Evolutionary conservation across 2,329 filamentous ascomycete genomes (phyloP).

Genomic region (Plectosphaerella cucumerina): DNA sequence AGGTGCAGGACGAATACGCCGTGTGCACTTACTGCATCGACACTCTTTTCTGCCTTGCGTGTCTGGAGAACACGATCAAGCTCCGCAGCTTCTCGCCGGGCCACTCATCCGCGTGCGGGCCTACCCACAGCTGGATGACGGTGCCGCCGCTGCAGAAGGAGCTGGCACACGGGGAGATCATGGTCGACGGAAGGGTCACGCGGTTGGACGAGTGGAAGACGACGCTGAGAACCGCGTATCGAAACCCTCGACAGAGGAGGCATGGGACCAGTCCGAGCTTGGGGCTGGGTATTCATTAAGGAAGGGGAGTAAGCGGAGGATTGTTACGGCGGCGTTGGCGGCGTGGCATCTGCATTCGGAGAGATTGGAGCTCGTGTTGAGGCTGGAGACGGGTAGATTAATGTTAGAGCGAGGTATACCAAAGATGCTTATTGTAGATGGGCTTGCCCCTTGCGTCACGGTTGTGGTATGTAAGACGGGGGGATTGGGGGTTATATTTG

Average conservation of each 20-base stretch:
- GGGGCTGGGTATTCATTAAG: conserved; percentile 2
- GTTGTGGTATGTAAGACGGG: too few species aligned
- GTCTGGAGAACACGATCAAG: conserved; percentile 24
- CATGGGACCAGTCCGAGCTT: neutral
- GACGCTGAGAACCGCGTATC: conserved; percentile 21
- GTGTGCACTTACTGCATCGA: conserved; percentile 35
- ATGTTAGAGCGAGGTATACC: too few species aligned
- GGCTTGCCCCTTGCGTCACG: too few species aligned
- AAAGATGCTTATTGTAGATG: neutral
- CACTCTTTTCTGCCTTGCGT: conserved; percentile 28
- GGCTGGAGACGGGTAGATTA: too few species aligned
- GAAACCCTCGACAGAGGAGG: neutral
- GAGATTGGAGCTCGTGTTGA: too few species aligned
- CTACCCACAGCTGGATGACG: conserved; percentile 31
- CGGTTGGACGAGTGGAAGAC: conserved; percentile 31
- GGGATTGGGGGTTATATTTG: neutral
- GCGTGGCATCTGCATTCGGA: too few species aligned
- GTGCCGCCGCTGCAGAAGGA: conserved; percentile 29
- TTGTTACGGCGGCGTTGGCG: neutral
- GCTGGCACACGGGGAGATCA: conserved; percentile 32
- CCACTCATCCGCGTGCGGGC: conserved; percentile 20
- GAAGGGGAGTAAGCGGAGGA: neutral
- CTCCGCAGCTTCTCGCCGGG: conserved; percentile 18
- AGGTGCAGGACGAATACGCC: conserved; percentile 22
- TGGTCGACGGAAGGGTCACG: conserved; percentile 26